These are phyloP conservation scores for Metschnikowia rubicola DNA, from an alignment of 805 yeast species.

Conservation along the genomic window DNA sequence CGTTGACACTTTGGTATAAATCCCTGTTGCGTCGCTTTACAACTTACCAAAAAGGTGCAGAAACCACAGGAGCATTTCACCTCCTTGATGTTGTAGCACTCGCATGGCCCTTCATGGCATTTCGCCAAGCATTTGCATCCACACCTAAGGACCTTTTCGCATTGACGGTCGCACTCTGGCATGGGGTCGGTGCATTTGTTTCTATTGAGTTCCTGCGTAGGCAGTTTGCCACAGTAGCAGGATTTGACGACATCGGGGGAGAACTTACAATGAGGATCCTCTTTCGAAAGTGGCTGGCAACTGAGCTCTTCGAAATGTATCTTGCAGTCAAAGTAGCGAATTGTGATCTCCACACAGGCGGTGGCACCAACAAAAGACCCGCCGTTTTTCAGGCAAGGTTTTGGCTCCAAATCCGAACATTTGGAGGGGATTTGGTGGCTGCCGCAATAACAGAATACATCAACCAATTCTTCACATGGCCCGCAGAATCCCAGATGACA, in stretches of 20 bases:
- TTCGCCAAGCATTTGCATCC: slow-evolving; percentile 66
- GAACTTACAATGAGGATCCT: slow-evolving; percentile 48
- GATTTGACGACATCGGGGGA: slow-evolving; percentile 57
- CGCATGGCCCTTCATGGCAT: slow-evolving; percentile 79
- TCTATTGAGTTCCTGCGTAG: slow-evolving; percentile 45
- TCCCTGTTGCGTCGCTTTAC: slow-evolving; percentile 52
- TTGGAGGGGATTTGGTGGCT: slow-evolving; percentile 38
- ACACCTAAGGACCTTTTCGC: slow-evolving; percentile 64
- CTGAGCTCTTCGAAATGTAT: slow-evolving; percentile 46
- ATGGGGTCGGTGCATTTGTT: slow-evolving; percentile 68
- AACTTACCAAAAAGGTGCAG: slow-evolving; percentile 57
- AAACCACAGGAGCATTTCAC: slow-evolving; percentile 62
- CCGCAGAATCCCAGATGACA: slow-evolving; percentile 91
- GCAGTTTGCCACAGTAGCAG: slow-evolving; percentile 79
- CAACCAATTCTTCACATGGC: slow-evolving; percentile 50
- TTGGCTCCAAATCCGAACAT: slow-evolving; percentile 45
- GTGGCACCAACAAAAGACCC: slow-evolving; percentile 31
- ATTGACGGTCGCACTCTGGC: slow-evolving; percentile 66
- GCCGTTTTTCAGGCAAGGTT: slow-evolving; percentile 21
- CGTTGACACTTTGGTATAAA: slow-evolving; percentile 58
- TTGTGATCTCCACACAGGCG: slow-evolving; percentile 41
- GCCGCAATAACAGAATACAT: slow-evolving; percentile 75
- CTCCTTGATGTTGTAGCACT: slow-evolving; percentile 53
- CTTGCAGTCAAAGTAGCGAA: slow-evolving; percentile 58
- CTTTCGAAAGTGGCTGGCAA: slow-evolving; percentile 50